phyloP scores from a whole-genome alignment of 2,329 filamentous ascomycete species.

The Fusarium xyrophilum region DNA sequence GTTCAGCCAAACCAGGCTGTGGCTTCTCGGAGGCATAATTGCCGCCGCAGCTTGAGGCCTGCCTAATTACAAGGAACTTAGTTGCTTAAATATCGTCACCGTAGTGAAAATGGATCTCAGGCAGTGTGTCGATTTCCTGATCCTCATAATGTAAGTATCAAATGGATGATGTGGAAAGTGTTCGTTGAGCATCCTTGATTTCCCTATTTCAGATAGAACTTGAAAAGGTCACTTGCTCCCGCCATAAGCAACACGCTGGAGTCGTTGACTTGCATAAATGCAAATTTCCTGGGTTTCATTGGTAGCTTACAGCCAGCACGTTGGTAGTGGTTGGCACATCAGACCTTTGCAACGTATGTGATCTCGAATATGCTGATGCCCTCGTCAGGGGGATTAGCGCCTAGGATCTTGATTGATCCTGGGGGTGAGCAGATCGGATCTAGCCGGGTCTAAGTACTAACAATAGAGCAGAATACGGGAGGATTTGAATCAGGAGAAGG shows the following conservation, averaged over 20 bases:
- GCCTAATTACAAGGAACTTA: background rate
- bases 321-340: background rate
- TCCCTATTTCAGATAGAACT: background rate
- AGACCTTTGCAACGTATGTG: background rate
- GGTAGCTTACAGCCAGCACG: background rate
- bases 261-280: background rate
- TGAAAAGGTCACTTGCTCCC: background rate
- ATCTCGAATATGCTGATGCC: background rate
- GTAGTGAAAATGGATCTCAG: background rate
- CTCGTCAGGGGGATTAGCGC: background rate
- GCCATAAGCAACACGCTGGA: background rate
- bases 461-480: background rate
- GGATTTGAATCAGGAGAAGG: background rate
- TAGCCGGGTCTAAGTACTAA: background rate
- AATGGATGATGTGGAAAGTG: background rate
- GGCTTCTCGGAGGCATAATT: background rate
- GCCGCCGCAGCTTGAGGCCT: background rate
- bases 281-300: background rate
- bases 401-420: constrained; percentile 5
- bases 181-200: background rate
- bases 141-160: background rate
- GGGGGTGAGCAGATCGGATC: background rate
- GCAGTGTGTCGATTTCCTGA: background rate
- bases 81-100: background rate
- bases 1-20: background rate